phyloP scores from a whole-genome alignment of 768 basidiomycete genomes.

The Termitomyces sp. region DNA sequence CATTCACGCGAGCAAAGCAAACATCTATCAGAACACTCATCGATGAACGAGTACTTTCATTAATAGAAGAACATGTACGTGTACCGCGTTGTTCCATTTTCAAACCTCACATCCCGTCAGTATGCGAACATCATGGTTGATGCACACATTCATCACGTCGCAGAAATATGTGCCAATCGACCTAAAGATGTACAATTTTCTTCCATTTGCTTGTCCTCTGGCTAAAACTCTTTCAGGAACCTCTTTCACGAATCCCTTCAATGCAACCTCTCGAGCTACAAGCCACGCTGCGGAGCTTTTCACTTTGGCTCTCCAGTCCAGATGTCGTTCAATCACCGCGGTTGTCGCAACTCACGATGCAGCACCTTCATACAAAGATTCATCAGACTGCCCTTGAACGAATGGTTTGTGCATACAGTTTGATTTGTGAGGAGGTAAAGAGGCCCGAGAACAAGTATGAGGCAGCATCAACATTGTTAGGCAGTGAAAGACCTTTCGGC shows the following conservation, averaged over 20 bases:
- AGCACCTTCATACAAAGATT: slow-evolving; percentile 58
- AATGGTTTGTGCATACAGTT: slow-evolving; percentile 63
- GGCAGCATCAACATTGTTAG: slow-evolving; percentile 80
- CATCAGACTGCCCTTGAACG: slow-evolving; percentile 72
- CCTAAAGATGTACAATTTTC: slow-evolving; percentile 30
- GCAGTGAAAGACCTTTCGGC: slow-evolving; percentile 81
- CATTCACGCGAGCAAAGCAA: slow-evolving; percentile 62
- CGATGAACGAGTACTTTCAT: slow-evolving; percentile 49
- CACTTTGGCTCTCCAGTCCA: slow-evolving; percentile 76
- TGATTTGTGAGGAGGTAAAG: slow-evolving; percentile 72
- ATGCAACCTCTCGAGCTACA: slow-evolving; percentile 63
- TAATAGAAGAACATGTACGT: slow-evolving; percentile 84
- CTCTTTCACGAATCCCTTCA: slow-evolving; percentile 68
- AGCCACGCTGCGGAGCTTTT: slow-evolving; percentile 61
- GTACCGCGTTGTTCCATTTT: not conserved
- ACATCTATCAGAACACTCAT: slow-evolving; percentile 52
- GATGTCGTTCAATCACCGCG: slow-evolving; percentile 80
- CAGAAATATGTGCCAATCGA: slow-evolving; percentile 35
- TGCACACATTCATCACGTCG: slow-evolving; percentile 45
- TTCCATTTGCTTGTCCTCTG: not conserved
- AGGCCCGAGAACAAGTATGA: slow-evolving; percentile 80
- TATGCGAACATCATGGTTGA: slow-evolving; percentile 46
- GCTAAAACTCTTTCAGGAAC: slow-evolving; percentile 32
- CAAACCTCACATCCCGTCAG: slow-evolving; percentile 21
- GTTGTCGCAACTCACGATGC: slow-evolving; percentile 66